Evolutionary conservation across 1,284 basidiomycete genomes (phyloP), one percentile per base, ranked within the genome.

Genomic region (Irpex sp.): DNA sequence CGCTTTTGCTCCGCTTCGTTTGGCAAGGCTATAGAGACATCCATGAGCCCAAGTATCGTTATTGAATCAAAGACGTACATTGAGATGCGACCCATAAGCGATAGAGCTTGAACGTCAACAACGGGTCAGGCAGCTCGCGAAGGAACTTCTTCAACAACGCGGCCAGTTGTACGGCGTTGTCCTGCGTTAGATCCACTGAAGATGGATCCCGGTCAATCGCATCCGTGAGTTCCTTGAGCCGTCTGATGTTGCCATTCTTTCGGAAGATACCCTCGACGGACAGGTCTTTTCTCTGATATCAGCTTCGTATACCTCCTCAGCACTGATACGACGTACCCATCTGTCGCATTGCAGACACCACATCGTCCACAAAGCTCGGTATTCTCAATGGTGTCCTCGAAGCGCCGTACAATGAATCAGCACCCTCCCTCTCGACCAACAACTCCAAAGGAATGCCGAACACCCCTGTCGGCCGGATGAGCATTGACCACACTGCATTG

Each of bases 211-310:
- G 91, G 75, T 99, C 97, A 61, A 99, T 91, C 15, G 92, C 88
- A 66, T 99, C 97, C 3, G 91, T 90, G 34, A 98, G 82, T 69
- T 96, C 92, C 74, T 94, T 95, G 64, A 98, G 82, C 62, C 94
- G 86, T 60, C 96, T 87, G 72, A 99, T 98, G 75, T 99, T 98
- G 62, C 97, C 97, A 74, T 98, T 98, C 81, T 97, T 96, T 61
- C 97, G 87, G 85, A 99, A 99, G 67, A 99, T 97, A 65, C 97
- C 97, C 77, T 99, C 97, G 47, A 99, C 85, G 4, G 97, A 98
- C 91, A 99, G 94, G 77, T 99, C 95, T 97, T 69, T 34, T 15
- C 54, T 5, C 51, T 54, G n/a, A 55, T 26, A 34, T 37, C 8
- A 5, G 17, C 31, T 52, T 5, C 8, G 17, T 26, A 8, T 31